These are phyloP conservation scores for Geotrichum candidum DNA, from an alignment of 1,139 yeast species.

Conservation along the genomic window DNA sequence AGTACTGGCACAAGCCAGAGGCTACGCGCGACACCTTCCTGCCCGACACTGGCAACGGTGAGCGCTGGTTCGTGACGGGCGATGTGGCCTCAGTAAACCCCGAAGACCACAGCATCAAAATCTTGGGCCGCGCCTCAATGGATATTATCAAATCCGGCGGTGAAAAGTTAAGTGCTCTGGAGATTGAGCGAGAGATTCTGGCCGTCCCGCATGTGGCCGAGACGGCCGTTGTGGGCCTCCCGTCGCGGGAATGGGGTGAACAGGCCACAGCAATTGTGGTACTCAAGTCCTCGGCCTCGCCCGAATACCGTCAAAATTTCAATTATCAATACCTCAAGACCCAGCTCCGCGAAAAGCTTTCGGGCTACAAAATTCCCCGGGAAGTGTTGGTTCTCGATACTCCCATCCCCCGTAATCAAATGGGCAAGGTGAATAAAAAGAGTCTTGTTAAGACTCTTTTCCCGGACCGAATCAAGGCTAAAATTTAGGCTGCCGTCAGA, in stretches of 20 bases:
- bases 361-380: conserved; percentile 34
- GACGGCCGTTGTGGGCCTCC: conserved; percentile 35
- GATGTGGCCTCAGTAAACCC: conserved; percentile 35
- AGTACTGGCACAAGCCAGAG: conserved; percentile 34
- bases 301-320: conserved; percentile 14
- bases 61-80: conserved; percentile 36
- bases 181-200: conserved; percentile 36
- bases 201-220: conserved; percentile 31
- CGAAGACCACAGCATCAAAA: conserved; percentile 28
- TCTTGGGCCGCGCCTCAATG: conserved; percentile 37
- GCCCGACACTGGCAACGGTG: conserved; percentile 21
- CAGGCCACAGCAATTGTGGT: conserved; percentile 35
- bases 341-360: conserved; percentile 26
- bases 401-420: conserved; percentile 33
- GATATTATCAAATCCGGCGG: conserved; percentile 38
- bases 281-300: conserved; percentile 19
- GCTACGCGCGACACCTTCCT: conserved; percentile 32
- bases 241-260: conserved; percentile 36
- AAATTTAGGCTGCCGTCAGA: neutral
- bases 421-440: conserved; percentile 37
- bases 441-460: conserved; percentile 26
- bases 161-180: conserved; percentile 36
- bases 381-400: conserved; percentile 17
- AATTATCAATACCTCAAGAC: conserved; percentile 26
- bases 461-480: neutral